A percentile compares a stretch with the other conserved stretches of the same genome.
phyloP scores from a whole-genome alignment of 495 filamentous ascomycete species.

The Lasiosphaeriaceae sp. region DNA sequence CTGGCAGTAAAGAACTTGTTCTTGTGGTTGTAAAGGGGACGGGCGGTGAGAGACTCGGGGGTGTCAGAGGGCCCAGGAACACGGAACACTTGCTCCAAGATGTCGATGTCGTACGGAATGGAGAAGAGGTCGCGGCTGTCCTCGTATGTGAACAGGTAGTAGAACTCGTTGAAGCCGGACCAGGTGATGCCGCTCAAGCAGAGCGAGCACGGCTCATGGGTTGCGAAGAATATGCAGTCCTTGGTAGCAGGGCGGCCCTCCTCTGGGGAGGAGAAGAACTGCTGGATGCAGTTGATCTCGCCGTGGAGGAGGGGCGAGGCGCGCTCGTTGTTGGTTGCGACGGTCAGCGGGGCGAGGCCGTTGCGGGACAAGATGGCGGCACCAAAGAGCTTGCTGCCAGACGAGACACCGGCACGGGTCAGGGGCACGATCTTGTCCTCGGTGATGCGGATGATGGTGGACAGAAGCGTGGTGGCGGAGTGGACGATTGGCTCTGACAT shows the following conservation, averaged over 20 bases:
- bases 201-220: slow-evolving; percentile 41
- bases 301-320: slow-evolving; percentile 36
- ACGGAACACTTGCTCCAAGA: slow-evolving; percentile 38
- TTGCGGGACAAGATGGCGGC: slow-evolving; percentile 33
- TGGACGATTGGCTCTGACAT: slow-evolving; percentile 12
- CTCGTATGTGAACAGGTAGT: slow-evolving; percentile 44
- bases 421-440: slow-evolving; percentile 32
- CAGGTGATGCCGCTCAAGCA: slow-evolving; percentile 41
- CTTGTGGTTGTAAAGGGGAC: slow-evolving; percentile 34
- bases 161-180: slow-evolving; percentile 42
- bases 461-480: slow-evolving; percentile 26
- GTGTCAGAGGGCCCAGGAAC: slow-evolving; percentile 27
- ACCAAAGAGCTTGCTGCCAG: slow-evolving; percentile 39
- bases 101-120: slow-evolving; percentile 41
- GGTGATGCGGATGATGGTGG: slow-evolving; percentile 29
- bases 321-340: slow-evolving; percentile 38
- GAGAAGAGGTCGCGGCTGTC: slow-evolving; percentile 37
- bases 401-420: slow-evolving; percentile 31
- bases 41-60: slow-evolving; percentile 15
- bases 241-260: slow-evolving; percentile 22
- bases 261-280: slow-evolving; percentile 30
- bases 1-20: slow-evolving; percentile 41
- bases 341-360: slow-evolving; percentile 23
- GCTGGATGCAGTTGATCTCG: slow-evolving; percentile 44
- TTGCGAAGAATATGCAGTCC: slow-evolving; percentile 41